Evolutionary conservation across 148 eudicot genomes (phyloP).

Genomic region (Chenopodium formosanum): DNA sequence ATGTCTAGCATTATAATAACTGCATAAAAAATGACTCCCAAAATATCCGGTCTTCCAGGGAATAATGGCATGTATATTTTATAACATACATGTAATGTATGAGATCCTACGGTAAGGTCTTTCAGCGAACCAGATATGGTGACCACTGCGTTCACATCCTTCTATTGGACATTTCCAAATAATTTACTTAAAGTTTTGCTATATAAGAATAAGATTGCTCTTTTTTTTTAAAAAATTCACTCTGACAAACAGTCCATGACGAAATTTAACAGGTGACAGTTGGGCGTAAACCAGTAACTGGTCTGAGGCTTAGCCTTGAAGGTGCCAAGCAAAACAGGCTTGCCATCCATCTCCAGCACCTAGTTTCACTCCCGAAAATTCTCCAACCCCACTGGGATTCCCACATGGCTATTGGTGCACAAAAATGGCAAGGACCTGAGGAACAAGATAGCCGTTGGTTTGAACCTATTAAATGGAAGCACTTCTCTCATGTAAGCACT

Average conservation of each 20-base stretch:
- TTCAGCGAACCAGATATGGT: neutral
- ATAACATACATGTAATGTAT: too few relatives aligned
- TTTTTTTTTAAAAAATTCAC: neutral
- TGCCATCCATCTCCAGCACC: slow-evolving; percentile 80
- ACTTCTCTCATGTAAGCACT: slow-evolving; percentile 93
- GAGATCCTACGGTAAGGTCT: neutral
- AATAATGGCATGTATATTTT: too few relatives aligned
- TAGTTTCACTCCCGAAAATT: slow-evolving; percentile 88
- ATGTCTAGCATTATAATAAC: too few relatives aligned
- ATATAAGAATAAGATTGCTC: neutral
- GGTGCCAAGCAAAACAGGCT: slow-evolving; percentile 88
- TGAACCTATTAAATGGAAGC: slow-evolving; percentile 97
- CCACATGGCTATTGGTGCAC: slow-evolving; percentile 94
- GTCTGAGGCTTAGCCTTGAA: slow-evolving; percentile 77
- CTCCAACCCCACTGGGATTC: slow-evolving; percentile 98
- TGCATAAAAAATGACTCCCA: too few relatives aligned
- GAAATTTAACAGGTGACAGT: slow-evolving; percentile 66
- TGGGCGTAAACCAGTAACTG: slow-evolving; percentile 97
- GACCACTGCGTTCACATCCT: neutral
- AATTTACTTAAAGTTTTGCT: neutral
- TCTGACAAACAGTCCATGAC: neutral
- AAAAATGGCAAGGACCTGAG: slow-evolving; percentile 95
- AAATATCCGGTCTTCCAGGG: too few relatives aligned
- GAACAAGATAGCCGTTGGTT: slow-evolving; percentile 99
- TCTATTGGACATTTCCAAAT: neutral